phyloP scores from a whole-genome alignment of 1,139 yeast species.

The Entelexis paramagnoliae region DNA sequence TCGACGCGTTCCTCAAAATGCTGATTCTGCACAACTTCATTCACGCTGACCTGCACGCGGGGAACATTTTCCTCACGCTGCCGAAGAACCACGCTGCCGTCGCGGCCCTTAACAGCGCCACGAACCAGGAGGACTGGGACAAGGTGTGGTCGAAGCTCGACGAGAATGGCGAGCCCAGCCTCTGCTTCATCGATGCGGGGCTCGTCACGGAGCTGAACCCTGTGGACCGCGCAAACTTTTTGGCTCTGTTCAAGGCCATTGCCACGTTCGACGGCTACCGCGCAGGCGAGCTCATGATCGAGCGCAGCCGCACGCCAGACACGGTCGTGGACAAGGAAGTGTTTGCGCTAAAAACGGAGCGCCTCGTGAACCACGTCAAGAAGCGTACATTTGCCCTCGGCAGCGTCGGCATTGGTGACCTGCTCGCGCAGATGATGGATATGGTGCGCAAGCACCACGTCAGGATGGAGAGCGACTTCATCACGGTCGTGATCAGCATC shows the following conservation, averaged over 20 bases:
- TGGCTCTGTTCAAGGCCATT: conserved; percentile 78
- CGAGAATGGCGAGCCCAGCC: conserved; percentile 66
- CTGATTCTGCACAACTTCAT: conserved; percentile 82
- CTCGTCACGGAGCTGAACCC: conserved; percentile 80
- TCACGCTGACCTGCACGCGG: conserved; percentile 95
- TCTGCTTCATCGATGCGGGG: conserved; percentile 89
- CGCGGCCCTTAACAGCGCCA: conserved; percentile 30
- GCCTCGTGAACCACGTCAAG: conserved; percentile 69
- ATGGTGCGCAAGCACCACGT: conserved; percentile 95
- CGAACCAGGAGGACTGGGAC: conserved; percentile 42
- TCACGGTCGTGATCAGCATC: conserved; percentile 86
- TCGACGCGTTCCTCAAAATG: conserved; percentile 89
- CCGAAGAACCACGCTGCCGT: not conserved
- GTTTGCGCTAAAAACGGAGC: conserved; percentile 79
- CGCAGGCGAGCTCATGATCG: conserved; percentile 94
- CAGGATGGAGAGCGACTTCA: conserved; percentile 93
- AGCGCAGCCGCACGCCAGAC: conserved; percentile 87
- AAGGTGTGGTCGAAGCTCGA: conserved; percentile 42
- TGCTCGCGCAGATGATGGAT: conserved; percentile 70
- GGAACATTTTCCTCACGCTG: conserved; percentile 69
- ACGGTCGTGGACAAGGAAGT: conserved; percentile 75
- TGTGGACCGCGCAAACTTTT: conserved; percentile 67
- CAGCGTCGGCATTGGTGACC: conserved; percentile 81
- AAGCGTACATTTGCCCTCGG: conserved; percentile 87
- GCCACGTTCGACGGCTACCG: conserved; percentile 87